Evolutionary conservation across 495 filamentous ascomycete species (phyloP).

Genomic region (Mytilinidion resinicola): DNA sequence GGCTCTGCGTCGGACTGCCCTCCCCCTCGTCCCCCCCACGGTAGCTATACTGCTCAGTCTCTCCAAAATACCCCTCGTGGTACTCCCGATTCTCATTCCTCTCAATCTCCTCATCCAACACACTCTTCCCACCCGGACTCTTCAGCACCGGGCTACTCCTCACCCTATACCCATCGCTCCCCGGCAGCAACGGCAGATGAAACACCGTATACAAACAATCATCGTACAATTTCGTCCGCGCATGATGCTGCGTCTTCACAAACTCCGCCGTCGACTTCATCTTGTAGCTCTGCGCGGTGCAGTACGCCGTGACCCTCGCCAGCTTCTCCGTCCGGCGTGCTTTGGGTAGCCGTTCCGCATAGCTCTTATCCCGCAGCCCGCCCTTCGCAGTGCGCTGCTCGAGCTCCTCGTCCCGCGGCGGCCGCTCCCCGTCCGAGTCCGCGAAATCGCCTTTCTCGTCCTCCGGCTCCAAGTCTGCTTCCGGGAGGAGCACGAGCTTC

Average conservation of each 20-base stretch:
- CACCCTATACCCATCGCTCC: conserved; percentile 76
- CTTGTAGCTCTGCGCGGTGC: conserved; percentile 88
- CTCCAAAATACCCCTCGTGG: conserved; percentile 78
- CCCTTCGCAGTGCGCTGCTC: conserved; percentile 57
- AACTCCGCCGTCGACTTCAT: conserved; percentile 81
- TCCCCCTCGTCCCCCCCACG: conserved; percentile 29
- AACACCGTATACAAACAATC: conserved; percentile 96
- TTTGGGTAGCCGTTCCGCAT: conserved; percentile 92
- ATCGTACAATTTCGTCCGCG: conserved; percentile 95
- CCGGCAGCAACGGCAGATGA: conserved; percentile 81
- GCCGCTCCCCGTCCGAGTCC: conserved; percentile 58
- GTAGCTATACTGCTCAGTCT: conserved; percentile 36
- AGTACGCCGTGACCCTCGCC: conserved; percentile 88
- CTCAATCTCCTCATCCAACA: conserved; percentile 95
- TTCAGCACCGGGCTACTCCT: conserved; percentile 86
- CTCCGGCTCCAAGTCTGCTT: conserved; percentile 53
- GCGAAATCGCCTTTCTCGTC: conserved; percentile 51
- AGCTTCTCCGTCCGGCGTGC: conserved; percentile 78
- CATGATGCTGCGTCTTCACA: conserved; percentile 81
- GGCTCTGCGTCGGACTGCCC: conserved; percentile 41
- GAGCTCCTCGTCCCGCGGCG: conserved; percentile 70
- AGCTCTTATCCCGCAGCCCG: conserved; percentile 70
- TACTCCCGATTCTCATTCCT: conserved; percentile 83
- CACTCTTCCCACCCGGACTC: conserved; percentile 83
- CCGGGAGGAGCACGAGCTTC: conserved; percentile 91